These are phyloP conservation scores for Trichoderma hamatum DNA, from an alignment of 2,329 filamentous ascomycete genomes.

Conservation along the genomic window DNA sequence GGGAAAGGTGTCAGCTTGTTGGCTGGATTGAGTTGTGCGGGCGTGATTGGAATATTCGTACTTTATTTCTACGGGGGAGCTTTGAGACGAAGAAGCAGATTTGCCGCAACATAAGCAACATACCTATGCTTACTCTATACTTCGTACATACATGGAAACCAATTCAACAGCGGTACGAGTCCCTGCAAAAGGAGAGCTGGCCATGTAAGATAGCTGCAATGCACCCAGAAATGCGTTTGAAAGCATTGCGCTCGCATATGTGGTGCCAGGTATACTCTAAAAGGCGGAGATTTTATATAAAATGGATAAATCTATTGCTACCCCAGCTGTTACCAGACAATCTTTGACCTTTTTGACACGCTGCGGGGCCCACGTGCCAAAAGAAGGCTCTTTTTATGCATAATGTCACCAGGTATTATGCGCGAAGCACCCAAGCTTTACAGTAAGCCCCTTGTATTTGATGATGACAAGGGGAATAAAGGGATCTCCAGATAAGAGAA, in stretches of 20 bases:
- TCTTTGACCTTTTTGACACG: not conserved
- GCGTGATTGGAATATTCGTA: slow-evolving; percentile 12
- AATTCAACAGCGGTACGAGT: not conserved
- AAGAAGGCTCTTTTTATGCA: not conserved
- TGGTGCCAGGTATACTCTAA: not conserved
- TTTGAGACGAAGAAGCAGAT: slow-evolving; percentile 1
- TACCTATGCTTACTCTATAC: not conserved
- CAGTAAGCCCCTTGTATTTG: not conserved
- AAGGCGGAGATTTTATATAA: not conserved
- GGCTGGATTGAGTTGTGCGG: not conserved
- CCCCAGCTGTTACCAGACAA: not conserved
- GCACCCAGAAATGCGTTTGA: not conserved
- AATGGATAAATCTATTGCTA: not conserved
- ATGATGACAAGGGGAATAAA: not conserved
- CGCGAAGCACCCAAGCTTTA: not conserved
- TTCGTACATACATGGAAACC: not conserved
- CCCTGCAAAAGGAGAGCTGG: not conserved
- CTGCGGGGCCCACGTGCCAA: not conserved
- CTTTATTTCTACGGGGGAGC: slow-evolving; percentile 9
- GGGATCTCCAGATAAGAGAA: not conserved
- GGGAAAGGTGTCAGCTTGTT: slow-evolving; percentile 3
- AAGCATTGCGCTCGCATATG: too few species aligned
- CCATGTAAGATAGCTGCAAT: not conserved
- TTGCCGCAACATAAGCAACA: not conserved
- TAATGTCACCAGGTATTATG: not conserved